Evolutionary conservation across 345 rosid genomes (phyloP).

Genomic region (Syzygium aqueum): DNA sequence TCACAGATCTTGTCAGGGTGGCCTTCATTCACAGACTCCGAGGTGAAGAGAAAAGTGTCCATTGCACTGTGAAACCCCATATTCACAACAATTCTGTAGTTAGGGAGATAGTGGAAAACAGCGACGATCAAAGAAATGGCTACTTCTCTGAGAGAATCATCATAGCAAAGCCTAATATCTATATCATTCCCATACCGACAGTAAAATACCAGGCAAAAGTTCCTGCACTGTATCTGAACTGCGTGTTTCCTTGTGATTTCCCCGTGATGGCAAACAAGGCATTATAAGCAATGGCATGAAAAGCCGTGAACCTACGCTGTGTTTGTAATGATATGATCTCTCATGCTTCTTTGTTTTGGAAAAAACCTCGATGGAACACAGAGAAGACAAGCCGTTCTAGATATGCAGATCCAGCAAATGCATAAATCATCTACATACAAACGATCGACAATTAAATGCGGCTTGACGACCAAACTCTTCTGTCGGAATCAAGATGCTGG

Average conservation of each 20-base stretch:
- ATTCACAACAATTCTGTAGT: neutral
- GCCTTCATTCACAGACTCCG: constrained; percentile 15
- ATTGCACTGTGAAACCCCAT: neutral
- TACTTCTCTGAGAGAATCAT: neutral
- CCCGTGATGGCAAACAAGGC: neutral
- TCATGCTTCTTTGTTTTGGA: neutral
- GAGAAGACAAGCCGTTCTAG: neutral
- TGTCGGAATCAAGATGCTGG: neutral
- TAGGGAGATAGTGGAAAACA: neutral
- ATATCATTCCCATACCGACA: neutral
- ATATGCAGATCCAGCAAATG: neutral
- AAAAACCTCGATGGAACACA: neutral
- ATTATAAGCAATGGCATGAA: neutral
- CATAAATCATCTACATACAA: neutral
- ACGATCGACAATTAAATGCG: neutral
- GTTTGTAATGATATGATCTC: neutral
- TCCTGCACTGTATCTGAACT: neutral
- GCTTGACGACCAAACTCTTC: neutral
- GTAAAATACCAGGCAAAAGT: neutral
- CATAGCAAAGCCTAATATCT: neutral
- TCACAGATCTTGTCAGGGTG: constrained; percentile 19
- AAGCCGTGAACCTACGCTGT: neutral
- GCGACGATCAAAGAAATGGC: neutral
- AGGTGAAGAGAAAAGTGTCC: constrained; percentile 19
- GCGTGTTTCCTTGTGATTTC: neutral